Percentiles rank a stretch among this genome's conserved stretches.
Conservation (phyloP, 257 asterid species). For the Nicotiana undulata region DNA sequence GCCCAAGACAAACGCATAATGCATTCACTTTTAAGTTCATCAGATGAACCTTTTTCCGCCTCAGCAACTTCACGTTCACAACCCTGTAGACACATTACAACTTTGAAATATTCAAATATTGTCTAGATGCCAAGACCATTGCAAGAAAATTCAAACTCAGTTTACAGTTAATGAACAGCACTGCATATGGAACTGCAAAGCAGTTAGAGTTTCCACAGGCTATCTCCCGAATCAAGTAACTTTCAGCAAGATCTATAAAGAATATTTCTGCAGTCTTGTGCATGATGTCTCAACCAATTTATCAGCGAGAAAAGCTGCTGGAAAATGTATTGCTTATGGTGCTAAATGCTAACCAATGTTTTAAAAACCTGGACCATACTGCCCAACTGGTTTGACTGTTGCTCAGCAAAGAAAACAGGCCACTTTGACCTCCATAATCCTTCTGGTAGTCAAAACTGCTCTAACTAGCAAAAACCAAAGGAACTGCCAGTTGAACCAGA, state of each 20-base stretch:
- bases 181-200: not conserved
- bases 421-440: not conserved
- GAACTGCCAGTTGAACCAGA: not conserved
- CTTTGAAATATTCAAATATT: not conserved
- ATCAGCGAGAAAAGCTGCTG: not conserved
- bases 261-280: not conserved
- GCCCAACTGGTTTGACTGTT: not conserved
- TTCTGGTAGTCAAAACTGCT: not conserved
- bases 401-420: not conserved
- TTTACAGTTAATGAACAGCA: not conserved
- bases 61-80: constrained; percentile 91
- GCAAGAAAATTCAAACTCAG: not conserved
- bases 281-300: not conserved
- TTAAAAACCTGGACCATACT: not conserved
- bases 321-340: not conserved
- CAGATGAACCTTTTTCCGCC: constrained; percentile 72
- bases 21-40: constrained; percentile 64
- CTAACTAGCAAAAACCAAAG: not conserved
- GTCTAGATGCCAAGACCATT: not conserved
- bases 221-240: not conserved
- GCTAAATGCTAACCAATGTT: not conserved
- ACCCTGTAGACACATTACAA: constrained; percentile 40
- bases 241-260: not conserved
- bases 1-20: constrained; percentile 96
- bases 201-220: not conserved